Evolutionary conservation across 768 basidiomycete genomes (phyloP).

Genomic region (Leccinum ochraceum): DNA sequence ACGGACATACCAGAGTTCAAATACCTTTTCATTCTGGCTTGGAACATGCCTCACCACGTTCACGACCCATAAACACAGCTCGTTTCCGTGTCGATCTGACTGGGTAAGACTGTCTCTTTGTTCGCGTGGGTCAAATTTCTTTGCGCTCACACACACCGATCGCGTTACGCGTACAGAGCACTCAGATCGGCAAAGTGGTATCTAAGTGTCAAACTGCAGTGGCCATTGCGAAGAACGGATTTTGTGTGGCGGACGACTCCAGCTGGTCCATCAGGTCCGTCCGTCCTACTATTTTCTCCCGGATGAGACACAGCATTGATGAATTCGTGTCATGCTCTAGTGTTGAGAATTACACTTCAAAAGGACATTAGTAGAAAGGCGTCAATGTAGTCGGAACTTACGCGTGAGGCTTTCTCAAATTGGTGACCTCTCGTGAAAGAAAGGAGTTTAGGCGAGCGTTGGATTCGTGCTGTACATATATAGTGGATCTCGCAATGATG

Average conservation of each 20-base stretch:
- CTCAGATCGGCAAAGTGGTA: background rate
- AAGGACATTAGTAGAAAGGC: background rate
- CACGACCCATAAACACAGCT: background rate
- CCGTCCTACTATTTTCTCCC: background rate
- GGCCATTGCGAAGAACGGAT: background rate
- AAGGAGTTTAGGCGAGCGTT: too few species aligned
- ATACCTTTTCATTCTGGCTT: background rate
- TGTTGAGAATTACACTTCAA: background rate
- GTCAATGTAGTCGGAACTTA: background rate
- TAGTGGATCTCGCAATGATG: background rate
- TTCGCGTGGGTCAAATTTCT: background rate
- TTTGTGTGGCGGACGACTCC: background rate
- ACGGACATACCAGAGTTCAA: background rate
- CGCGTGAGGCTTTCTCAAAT: too few species aligned
- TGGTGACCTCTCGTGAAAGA: too few species aligned
- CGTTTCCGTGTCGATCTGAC: background rate
- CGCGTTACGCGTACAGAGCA: background rate
- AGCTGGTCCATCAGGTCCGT: background rate
- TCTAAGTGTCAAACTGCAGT: background rate
- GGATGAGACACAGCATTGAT: background rate
- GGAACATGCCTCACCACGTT: background rate
- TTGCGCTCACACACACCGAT: background rate
- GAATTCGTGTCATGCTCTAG: background rate
- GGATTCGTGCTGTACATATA: background rate
- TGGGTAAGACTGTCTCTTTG: background rate